Evolutionary conservation across 2,329 filamentous ascomycete species (phyloP).

Genomic region (Alternaria rosae): DNA sequence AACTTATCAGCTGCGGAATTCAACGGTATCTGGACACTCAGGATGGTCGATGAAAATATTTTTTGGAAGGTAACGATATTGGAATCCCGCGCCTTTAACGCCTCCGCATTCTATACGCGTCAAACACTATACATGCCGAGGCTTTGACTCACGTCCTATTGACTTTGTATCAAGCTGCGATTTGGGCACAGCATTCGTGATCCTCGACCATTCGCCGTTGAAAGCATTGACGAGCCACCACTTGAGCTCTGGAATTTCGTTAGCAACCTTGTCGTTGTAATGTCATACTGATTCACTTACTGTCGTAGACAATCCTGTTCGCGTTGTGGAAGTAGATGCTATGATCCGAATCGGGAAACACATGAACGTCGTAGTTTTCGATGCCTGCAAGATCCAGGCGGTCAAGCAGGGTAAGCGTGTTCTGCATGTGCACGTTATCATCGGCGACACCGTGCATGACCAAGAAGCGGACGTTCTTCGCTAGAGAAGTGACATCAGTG

Average conservation of each 20-base stretch:
- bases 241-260: constrained; percentile 66
- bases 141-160: constrained; percentile 1
- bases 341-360: constrained; percentile 97
- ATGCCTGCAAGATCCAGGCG: constrained; percentile 80
- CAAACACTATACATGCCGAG: constrained; percentile 7
- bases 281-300: constrained; percentile 62
- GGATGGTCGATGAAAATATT: background rate
- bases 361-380: constrained; percentile 94
- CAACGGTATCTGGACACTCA: background rate
- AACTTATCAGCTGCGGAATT: background rate
- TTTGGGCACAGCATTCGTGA: constrained; percentile 60
- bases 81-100: background rate
- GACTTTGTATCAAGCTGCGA: constrained; percentile 33
- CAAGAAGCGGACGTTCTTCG: constrained; percentile 82
- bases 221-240: constrained; percentile 98
- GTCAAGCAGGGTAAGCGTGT: constrained; percentile 86
- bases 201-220: constrained; percentile 88
- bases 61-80: background rate
- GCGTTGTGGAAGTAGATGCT: constrained; percentile 95
- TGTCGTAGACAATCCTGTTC: constrained; percentile 89
- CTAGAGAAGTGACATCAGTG: constrained; percentile 75
- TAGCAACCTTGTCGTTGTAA: background rate
- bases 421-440: constrained; percentile 98
- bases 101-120: background rate
- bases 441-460: constrained; percentile 97